Base-by-base conservation (phyloP, 208 protist genomes). In the Borovskyia barvae region DNA sequence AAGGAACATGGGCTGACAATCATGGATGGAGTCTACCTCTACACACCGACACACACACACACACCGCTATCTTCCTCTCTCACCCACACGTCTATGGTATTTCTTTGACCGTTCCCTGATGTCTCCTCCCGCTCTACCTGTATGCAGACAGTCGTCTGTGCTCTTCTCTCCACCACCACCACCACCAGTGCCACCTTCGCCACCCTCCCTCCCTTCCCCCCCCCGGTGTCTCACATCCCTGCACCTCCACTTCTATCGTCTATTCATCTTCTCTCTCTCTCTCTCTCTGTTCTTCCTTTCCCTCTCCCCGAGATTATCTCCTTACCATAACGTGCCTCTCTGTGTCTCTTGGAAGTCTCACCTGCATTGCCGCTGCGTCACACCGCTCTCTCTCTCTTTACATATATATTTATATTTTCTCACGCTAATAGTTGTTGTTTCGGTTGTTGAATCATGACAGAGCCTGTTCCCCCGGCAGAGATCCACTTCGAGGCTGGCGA, bases 401-500 rank as follows among this genome's bases (percentile, higher is more conserved):
- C 33, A 8, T 39, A 14, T 14, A 14, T 39, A 39, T 14, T 39
- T 39, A 15, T 8, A 8, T 39, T 8, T 14, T 14, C 14, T 39
- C 9, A 39, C 8, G 14, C 9, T 39, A 39, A 39, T 8, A 39
- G 14, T 14, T 39, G 33, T 39, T 39, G 9, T 39, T 39, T 39
- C 33, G 33, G 33, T 14, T 39, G 7, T 39, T 39, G 33, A n/a
- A 19, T 19, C 1, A 79, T 80, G 73, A 82, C 72, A 6, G 80
- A 82, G 29, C 59, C 71, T 28, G 66, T 88, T 11, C 54, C 72
- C 15, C 40, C 36, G 17, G 66, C 62, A 9, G 43, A 54, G 32
- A 17, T 72, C 20, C 39, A 47, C 47, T 78, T 78, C 37, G 29
- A 25, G 24, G 57, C 72, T 30, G 82, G 84, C 20, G 63, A 49